Evolutionary conservation across 2,329 filamentous ascomycete genomes (phyloP), one percentile per base, ranked within the genome.

Genomic region (Fusarium guadeloupense): DNA sequence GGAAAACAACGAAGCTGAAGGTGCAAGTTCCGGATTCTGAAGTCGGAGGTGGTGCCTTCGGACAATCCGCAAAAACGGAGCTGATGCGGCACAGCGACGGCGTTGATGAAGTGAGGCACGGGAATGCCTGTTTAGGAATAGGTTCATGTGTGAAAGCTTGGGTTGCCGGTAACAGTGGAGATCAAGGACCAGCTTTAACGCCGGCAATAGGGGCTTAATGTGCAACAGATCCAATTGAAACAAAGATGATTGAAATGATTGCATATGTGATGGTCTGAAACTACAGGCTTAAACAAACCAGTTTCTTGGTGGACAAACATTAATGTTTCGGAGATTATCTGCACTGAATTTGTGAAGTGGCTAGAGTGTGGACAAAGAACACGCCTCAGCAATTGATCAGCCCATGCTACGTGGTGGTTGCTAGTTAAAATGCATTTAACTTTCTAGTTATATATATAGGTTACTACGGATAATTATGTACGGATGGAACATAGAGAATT

Each of bases 41-140:
- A 28, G 39, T 26, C 54, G 54, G 54, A 56, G 51, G 25, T 41
- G 17, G 10, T 49, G 30, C 42, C 30, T 57, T 52, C 54, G 54
- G 9, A 23, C n/a, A 33, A 56, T 30, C 38, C 35, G 25, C 25
- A 46, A 56, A 30, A 25, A 16, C 37, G 20, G 57, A 35, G 42
- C 52, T 19, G 25, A 34, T 53, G 17, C 28, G 41, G 51, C 41
- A 28, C 25, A 14, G 37, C 25, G 47, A 37, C 37, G 45, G 46
- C 53, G 35, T 23, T 19, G 40, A 37, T 28, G 21, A 44, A 48
- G 28, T n/a, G 13, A 31, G 16, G 42, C 12, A 30, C 14, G 17
- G n/a, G n/a, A 23, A 20, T 46, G 10, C 38, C 51, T 9, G 10
- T 40, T 56, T 56, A 21, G 51, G 54, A 37, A 56, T 56, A 16